Evolutionary conservation across 2,329 filamentous ascomycete species (phyloP), one percentile per base, ranked within the genome.

Genomic region (Colletotrichum tanaceti): DNA sequence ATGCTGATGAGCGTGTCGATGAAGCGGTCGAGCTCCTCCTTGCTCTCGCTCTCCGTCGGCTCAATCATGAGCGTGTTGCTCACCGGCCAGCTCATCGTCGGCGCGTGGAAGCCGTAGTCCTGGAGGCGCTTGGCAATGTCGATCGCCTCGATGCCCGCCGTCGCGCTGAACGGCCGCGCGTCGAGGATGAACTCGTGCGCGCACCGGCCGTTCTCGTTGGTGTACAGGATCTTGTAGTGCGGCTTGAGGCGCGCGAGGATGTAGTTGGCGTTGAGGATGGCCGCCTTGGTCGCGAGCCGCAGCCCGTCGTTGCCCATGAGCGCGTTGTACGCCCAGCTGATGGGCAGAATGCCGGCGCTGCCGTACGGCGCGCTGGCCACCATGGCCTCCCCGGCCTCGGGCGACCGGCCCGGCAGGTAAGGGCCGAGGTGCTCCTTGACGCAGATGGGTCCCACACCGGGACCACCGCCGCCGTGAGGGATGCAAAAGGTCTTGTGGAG

Each of bases 401-500:
- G 75, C 16, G 72, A 57, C 47, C 68, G 77, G 20, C 87, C 89
- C 5, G 94, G 93, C 16, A 98, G 86, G 84, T 90, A 94, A 6
- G 89, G 88, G 7, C 87, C 82, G 58, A 98, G 89, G 75, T 97
- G 93, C 70, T 89, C 82, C 78, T 94, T 96, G 63, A 97, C 95
- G 77, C 94, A 94, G 73, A 98, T 97, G 61, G 95, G 95, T 2
- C 95, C 95, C 44, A 98, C 93, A 75, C 95, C 95, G 11, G 95
- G 95, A 18, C 95, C 95, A 72, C 95, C 95, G 71, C 95, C 95
- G 63, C 95, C 95, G 80, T 98, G 95, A 54, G 95, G 95, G 75
- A 98, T 98, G 79, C 95, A 98, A 85, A 98, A 98, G 3, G 95
- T 98, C 87, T 98, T 98, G 88, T 98, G 95, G 49, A 98, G 87